Base-by-base conservation (phyloP, 2,329 filamentous ascomycete species). In the Pseudopyrenochaeta lycopersici region DNA sequence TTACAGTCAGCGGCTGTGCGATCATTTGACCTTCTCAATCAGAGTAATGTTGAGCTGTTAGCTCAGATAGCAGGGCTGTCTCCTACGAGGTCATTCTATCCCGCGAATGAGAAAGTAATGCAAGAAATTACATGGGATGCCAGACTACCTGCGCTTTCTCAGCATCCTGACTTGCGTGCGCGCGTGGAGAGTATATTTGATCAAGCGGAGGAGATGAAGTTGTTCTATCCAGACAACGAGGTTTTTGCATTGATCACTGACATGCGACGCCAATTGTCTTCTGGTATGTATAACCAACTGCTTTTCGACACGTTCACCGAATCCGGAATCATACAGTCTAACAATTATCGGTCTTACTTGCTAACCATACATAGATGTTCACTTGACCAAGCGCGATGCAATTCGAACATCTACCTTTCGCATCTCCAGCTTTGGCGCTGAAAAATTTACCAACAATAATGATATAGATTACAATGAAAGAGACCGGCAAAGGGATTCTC, bases 1-100 rank as follows among this genome's bases (percentile, higher is more conserved):
- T 64, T 88, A 0, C 38, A 52, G 0, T 84, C 81, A 0, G 82
- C 82, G 0, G 76, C 82, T 0, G 68, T 85, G 0, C 64, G 71
- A 15, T 88, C 85, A 0, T 81, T 82, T 41, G 66, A 74, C 2
- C 41, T 59, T 0, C 69, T 87, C 0, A 47, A 31, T 0, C 2
- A 39, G 3, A 46, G 55, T 0, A 54, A 67, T 23, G 7, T 69
- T 0, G 42, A 54, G 0, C 21, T 70, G 0, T 62, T 80, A 1
- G 7, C 23, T 5, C 7, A 30, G 0, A 71, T 79, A 12, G 68
- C 72, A 1, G 14, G 15, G 0, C 64, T 77, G 2, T 76, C 73
- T 2, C 77, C 79, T 3, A 14, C 12, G 0, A 65, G 79, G 27
- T 33, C 52, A 0, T 84, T 77, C 50, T 84, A 85, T 57, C 82